Base-by-base conservation (phyloP, 495 filamentous ascomycete genomes). In the Pyrenopolyporus hunteri region DNA sequence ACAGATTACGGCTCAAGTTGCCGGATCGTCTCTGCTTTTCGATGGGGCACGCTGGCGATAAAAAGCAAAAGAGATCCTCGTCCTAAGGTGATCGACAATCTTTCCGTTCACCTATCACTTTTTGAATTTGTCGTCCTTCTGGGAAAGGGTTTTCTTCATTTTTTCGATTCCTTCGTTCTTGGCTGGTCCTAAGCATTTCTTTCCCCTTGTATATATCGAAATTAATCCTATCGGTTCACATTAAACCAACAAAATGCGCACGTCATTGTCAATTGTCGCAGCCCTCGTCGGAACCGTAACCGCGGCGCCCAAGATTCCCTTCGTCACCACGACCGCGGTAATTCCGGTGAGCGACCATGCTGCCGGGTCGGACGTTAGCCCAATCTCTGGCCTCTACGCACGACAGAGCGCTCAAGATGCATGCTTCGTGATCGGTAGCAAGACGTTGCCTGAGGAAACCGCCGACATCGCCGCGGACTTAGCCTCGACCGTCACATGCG, bases 381-480 rank as follows among this genome's bases (percentile, higher is more conserved):
- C 35, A n/a, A n/a, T n/a, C n/a, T n/a, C n/a, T n/a, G n/a, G n/a
- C n/a, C n/a, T n/a, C n/a, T n/a, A n/a, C n/a, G n/a, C n/a, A 23
- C 61, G 54, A 31, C 57, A 57, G 29, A 63, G 45, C 49, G 13
- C 29, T 2, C 5, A 9, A 0, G 13, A 64, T 7, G 74, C 76
- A 17, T 82, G 79, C 71, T 82, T 80, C 71, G 43, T 82, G 4
- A 60, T 82, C 56, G 79, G 79, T 23, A 67, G 46, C 47, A 36
- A 57, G n/a, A 63, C 67, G 6, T 72, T 80, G 1, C 77, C 78
- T 4, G 25, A 59, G 1, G 74, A 77, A 42, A 62, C 66, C 16
- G 58, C 66, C 31, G 66, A 69, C 61, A 37, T 63, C 10, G 78
- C 71, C 20, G 64, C 46, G 11, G 23, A 17, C 28, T 58, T 80